Base-by-base conservation (phyloP, 495 filamentous ascomycete genomes). In the Neurospora sublineolata region DNA sequence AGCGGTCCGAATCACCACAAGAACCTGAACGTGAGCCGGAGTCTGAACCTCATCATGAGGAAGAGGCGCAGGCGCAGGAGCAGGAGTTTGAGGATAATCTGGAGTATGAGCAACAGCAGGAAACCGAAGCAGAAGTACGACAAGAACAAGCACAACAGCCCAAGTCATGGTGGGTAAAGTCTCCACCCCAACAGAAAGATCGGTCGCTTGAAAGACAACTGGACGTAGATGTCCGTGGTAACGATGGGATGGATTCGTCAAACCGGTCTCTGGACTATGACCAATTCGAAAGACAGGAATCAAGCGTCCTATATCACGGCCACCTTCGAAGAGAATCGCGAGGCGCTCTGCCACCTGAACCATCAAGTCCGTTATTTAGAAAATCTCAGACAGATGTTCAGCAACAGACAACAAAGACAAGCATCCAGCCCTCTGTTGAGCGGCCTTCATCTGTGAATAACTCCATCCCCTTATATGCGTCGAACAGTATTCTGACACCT, bases 401-500 rank as follows among this genome's bases (percentile, higher is more conserved):
- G 52, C 52, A 64, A 18, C 52, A 64, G 52, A 64, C 52, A 3
- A 68, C 68, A 71, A 74, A 68, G 72, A 77, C 64, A 64, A 70
- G 14, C 16, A 77, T 79, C 46, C 76, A 78, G 76, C 77, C 78
- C 77, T 81, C 79, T 60, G 73, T 79, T 64, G 76, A 79, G 70
- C 77, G 79, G 79, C 74, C 75, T 23, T 79, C 80, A 76, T 74
- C 72, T 75, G 76, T 77, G 73, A 78, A 80, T 76, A 71, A 76
- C 68, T 75, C 81, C 76, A 79, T 76, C 41, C 73, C 80, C 68
- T 76, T 77, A 71, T 76, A 79, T 75, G 78, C 79, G 12, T 78
- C 79, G 40, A 80, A 76, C 72, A 83, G 84, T 78, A 79, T 86
- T 73, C 81, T 82, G 76, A 87, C 85, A 58, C 86, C 85, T 68